These are phyloP conservation scores for Prillingera fragicola DNA, from an alignment of 1,284 basidiomycete genomes.

Conservation along the genomic window DNA sequence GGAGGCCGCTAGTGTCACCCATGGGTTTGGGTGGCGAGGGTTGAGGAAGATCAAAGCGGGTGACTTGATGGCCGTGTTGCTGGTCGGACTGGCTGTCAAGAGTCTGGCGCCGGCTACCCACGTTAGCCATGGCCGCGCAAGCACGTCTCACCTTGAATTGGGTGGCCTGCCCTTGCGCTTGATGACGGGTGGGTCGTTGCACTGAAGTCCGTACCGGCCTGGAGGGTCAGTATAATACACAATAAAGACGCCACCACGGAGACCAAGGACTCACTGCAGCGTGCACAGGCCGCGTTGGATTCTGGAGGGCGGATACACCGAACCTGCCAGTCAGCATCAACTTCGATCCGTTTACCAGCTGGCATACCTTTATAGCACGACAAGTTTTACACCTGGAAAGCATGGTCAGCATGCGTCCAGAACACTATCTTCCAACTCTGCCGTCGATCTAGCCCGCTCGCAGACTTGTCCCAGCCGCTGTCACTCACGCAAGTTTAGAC, in stretches of 20 bases:
- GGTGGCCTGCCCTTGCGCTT: slow-evolving; percentile 26
- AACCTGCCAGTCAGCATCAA: slow-evolving; percentile 14
- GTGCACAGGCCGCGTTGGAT: slow-evolving; percentile 16
- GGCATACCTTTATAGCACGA: slow-evolving; percentile 25
- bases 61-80: too few species aligned
- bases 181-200: slow-evolving; percentile 22
- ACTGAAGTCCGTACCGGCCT: slow-evolving; percentile 22
- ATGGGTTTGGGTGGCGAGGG: too few species aligned
- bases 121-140: neutral
- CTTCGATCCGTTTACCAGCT: neutral
- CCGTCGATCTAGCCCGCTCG: slow-evolving; percentile 1
- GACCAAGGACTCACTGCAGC: slow-evolving; percentile 21
- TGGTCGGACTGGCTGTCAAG: too few species aligned
- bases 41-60: too few species aligned
- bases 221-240: neutral
- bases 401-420: neutral
- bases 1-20: too few species aligned
- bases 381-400: slow-evolving; percentile 23
- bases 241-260: too few species aligned
- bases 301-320: slow-evolving; percentile 23
- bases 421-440: neutral
- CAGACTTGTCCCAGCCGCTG: slow-evolving; percentile 2
- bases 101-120: slow-evolving; percentile 1
- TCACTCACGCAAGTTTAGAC: slow-evolving; percentile 16
- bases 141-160: slow-evolving; percentile 8